Evolutionary conservation across 345 rosid genomes (phyloP).

Genomic region (Abelmoschus esculentus): DNA sequence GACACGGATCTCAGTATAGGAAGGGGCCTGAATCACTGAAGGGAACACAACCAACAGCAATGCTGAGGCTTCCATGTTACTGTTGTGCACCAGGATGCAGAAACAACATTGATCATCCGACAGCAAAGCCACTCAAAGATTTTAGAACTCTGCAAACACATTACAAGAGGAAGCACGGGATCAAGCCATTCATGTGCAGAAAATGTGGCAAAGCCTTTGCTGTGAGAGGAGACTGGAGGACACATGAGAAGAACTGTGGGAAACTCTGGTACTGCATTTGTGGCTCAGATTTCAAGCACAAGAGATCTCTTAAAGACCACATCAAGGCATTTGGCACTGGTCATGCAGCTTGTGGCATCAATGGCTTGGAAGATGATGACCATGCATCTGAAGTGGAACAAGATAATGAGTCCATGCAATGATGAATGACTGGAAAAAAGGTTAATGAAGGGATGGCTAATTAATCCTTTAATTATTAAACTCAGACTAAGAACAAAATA

Average conservation of each 20-base stretch:
- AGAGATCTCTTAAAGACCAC: constrained; percentile 89
- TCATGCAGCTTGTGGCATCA: constrained; percentile 65
- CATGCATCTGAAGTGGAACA: constrained; percentile 73
- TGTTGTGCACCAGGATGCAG: constrained; percentile 61
- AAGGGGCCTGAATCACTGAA: no score
- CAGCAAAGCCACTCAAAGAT: constrained; percentile 64
- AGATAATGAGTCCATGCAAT: constrained; percentile 30
- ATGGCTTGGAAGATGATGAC: constrained; percentile 56
- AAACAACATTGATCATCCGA: constrained; percentile 64
- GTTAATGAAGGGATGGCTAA: no score
- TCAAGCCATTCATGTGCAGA: no score
- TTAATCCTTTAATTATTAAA: no score
- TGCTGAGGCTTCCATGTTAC: constrained; percentile 19
- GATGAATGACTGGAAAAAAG: neutral
- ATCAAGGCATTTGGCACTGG: constrained; percentile 76
- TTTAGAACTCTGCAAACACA: constrained; percentile 42
- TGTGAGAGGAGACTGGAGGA: neutral
- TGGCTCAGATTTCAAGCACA: constrained; percentile 94
- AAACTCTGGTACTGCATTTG: constrained; percentile 92
- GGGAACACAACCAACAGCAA: no score
- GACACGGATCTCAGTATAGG: constrained; percentile 62
- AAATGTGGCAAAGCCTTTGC: no score
- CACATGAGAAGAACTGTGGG: constrained; percentile 75
- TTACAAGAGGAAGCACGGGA: no score
- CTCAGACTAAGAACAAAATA: no score